phyloP scores from a whole-genome alignment of 2,329 filamentous ascomycete genomes.

The Fusarium equiseti region DNA sequence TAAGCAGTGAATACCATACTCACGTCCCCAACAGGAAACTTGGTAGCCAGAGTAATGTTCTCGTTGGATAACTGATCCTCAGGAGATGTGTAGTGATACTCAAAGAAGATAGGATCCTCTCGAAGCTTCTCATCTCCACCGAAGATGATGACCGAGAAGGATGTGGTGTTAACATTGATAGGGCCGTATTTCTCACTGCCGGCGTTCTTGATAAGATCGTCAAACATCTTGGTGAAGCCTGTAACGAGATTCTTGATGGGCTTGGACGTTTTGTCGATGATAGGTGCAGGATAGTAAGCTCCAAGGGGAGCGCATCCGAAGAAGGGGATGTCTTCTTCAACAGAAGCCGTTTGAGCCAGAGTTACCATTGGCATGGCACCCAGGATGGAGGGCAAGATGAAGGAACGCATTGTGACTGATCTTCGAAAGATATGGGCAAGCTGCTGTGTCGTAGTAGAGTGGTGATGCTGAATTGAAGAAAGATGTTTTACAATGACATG shows the following conservation, averaged over 20 bases:
- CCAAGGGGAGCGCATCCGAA: constrained; percentile 39
- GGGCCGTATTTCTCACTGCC: constrained; percentile 35
- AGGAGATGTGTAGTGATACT: constrained; percentile 42
- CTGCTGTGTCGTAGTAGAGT: neutral
- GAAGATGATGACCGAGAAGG: constrained; percentile 38
- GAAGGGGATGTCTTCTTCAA: constrained; percentile 24
- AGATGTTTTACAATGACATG: too few relatives aligned
- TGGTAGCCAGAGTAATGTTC: constrained; percentile 41
- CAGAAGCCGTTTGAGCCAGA: neutral
- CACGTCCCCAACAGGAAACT: constrained; percentile 48
- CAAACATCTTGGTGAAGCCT: constrained; percentile 22
- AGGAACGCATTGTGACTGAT: neutral
- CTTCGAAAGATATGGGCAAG: neutral
- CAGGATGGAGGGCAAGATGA: neutral
- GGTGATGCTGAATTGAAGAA: neutral
- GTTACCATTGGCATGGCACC: neutral
- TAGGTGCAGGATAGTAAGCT: constrained; percentile 38
- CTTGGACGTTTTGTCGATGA: constrained; percentile 15
- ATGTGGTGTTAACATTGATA: constrained; percentile 34
- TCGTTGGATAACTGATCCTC: constrained; percentile 15
- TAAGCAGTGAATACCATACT: constrained; percentile 53
- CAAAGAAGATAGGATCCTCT: constrained; percentile 31
- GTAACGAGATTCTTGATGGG: constrained; percentile 1
- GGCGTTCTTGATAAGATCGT: constrained; percentile 25
- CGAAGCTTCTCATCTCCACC: constrained; percentile 19